Evolutionary conservation across 2,329 filamentous ascomycete species (phyloP).

Genomic region (Sclerotinia subarctica): DNA sequence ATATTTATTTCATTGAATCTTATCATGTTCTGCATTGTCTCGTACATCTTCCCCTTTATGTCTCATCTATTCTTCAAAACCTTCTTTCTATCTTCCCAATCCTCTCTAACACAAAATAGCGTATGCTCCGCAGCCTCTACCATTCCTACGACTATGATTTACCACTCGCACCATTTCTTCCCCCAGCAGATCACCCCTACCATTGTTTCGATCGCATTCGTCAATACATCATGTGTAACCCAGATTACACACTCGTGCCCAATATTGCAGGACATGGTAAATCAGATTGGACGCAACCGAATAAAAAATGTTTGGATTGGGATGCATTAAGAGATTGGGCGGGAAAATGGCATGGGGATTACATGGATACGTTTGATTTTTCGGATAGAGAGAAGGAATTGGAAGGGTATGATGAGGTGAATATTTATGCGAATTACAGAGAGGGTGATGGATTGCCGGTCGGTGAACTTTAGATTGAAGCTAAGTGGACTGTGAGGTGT

Average conservation of each 20-base stretch:
- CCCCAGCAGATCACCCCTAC: not conserved
- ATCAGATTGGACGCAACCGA: not conserved
- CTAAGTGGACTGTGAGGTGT: not conserved
- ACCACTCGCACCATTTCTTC: not conserved
- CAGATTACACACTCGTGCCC: constrained; percentile 18
- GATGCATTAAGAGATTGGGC: constrained; percentile 15
- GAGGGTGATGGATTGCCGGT: not conserved
- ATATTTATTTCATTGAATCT: constrained; percentile 15
- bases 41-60: not conserved
- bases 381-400: not conserved
- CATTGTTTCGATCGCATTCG: constrained; percentile 22
- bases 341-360: constrained; percentile 1
- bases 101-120: not conserved
- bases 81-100: too few relatives aligned
- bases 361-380: not conserved
- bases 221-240: constrained; percentile 22
- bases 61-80: not conserved
- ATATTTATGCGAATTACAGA: constrained; percentile 3
- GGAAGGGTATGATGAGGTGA: not conserved
- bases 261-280: constrained; percentile 1
- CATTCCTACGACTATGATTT: not conserved
- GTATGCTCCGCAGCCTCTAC: constrained; percentile 1
- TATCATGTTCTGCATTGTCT: constrained; percentile 18
- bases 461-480: not conserved
- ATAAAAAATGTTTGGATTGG: constrained; percentile 9